phyloP scores from a whole-genome alignment of 306 rosid genomes.

The Vigna radiata region DNA sequence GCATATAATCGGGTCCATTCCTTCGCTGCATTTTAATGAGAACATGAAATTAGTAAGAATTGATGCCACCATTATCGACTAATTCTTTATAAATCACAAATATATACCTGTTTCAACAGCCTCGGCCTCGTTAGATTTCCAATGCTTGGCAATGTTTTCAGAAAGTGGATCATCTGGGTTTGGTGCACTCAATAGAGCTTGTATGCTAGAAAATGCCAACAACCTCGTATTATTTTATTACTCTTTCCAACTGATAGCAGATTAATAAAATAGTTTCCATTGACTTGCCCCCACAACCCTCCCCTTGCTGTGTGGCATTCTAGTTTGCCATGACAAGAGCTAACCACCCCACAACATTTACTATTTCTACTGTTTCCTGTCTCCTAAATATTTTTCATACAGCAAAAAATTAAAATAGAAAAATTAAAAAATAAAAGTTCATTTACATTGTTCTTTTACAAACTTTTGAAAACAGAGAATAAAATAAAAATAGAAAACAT shows the following conservation, averaged over 20 bases:
- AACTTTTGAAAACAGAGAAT: neutral
- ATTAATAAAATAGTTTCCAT: neutral
- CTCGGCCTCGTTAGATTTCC: slow-evolving; percentile 91
- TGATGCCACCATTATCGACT: slow-evolving; percentile 14
- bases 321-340: slow-evolving; percentile 3
- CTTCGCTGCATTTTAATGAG: slow-evolving; percentile 62
- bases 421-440: neutral
- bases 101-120: slow-evolving; percentile 92
- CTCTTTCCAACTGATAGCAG: neutral
- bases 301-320: neutral
- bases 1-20: slow-evolving; percentile 93
- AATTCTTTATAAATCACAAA: neutral
- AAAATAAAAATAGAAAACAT: neutral
- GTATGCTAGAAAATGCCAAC: slow-evolving; percentile 59
- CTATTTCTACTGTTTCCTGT: neutral
- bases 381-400: neutral
- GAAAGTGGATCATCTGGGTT: slow-evolving; percentile 98
- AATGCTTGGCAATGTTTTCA: slow-evolving; percentile 94
- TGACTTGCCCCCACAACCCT: slow-evolving; percentile 16
- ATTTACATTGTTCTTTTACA: neutral
- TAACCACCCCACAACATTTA: neutral
- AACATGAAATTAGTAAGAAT: slow-evolving; percentile 17
- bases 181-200: slow-evolving; percentile 97
- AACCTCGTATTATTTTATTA: neutral
- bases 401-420: neutral